Evolutionary conservation across 1,284 basidiomycete genomes (phyloP).

Genomic region (Xerocomus nothofagi): DNA sequence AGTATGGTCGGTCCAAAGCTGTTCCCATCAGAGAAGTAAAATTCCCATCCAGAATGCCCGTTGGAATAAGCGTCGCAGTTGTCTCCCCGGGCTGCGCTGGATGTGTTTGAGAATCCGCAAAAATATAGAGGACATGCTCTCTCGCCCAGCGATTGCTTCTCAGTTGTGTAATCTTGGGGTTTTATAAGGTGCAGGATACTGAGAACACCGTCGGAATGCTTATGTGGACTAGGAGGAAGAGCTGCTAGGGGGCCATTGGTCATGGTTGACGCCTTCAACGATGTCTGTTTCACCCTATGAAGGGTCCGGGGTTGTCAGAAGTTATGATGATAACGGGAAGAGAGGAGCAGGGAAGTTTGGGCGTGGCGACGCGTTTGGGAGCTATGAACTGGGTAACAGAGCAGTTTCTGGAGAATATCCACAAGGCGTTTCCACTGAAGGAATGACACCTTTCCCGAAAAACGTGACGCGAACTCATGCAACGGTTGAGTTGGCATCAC

Average conservation of each 20-base stretch:
- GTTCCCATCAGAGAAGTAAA: neutral
- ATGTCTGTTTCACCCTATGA: slow-evolving; percentile 58
- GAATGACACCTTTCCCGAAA: too few species aligned
- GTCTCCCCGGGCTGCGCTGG: neutral
- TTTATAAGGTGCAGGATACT: neutral
- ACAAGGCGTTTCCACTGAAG: too few species aligned
- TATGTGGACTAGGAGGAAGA: slow-evolving; percentile 53
- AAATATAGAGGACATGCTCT: neutral
- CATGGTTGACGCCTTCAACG: slow-evolving; percentile 65
- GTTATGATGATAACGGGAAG: too few species aligned
- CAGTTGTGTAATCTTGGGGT: neutral
- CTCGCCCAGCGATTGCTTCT: neutral
- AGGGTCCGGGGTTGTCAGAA: too few species aligned
- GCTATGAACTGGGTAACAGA: too few species aligned
- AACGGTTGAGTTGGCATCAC: too few species aligned
- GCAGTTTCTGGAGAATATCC: too few species aligned
- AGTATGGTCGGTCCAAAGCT: neutral
- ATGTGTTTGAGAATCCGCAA: neutral
- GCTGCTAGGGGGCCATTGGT: slow-evolving; percentile 50
- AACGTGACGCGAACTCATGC: too few species aligned
- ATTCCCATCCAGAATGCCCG: neutral
- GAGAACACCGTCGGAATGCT: neutral
- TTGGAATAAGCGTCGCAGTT: neutral
- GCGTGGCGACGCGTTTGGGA: too few species aligned
- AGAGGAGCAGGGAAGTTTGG: too few species aligned